Evolutionary conservation across 2,329 filamentous ascomycete species (phyloP), one percentile per base, ranked within the genome.

Genomic region (Pseudogymnoascus sp.): DNA sequence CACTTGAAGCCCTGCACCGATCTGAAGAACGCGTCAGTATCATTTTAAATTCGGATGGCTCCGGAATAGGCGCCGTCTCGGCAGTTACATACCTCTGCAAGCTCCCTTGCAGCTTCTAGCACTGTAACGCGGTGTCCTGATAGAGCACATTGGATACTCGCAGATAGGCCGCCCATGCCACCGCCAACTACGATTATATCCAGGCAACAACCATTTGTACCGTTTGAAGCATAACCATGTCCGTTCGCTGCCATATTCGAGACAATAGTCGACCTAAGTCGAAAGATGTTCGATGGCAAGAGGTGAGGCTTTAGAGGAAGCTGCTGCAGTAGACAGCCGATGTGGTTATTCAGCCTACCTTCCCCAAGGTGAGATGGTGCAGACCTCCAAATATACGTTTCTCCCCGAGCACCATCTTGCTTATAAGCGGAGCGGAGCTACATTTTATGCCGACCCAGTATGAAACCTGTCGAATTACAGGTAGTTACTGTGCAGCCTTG

Each of bases 91-190:
- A 77, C 72, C 68, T 77, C 75, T 2, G 71, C 70, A 2, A 78
- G 70, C 47, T 74, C 73, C 4, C 69, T 68, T 3, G 75, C 75
- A 1, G 75, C 68, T 62, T 79, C 77, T 2, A 76, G 71, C n/a
- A 79, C 70, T 1, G 71, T 75, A 9, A 78, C 75, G 22, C 68
- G 62, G 60, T 78, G 76, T 2, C 69, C 69, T 2, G 68, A 66
- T 28, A 70, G 64, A 8, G 66, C 53, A 33, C 66, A 63, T 5
- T 68, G 61, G 11, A 71, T 70, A 39, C 68, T 68, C n/a, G 76
- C 74, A n/a, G 75, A 73, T 6, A 84, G 72, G 4, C 82, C 82
- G 18, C 80, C 79, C 18, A 84, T 74, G 7, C 82, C 82, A 9
- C 80, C 82, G n/a, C 82, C 82, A 20, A 82, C 76, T 25, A 84